These are phyloP conservation scores for Fomitopsis palustris DNA, from an alignment of 1,284 basidiomycete genomes.

Conservation along the genomic window DNA sequence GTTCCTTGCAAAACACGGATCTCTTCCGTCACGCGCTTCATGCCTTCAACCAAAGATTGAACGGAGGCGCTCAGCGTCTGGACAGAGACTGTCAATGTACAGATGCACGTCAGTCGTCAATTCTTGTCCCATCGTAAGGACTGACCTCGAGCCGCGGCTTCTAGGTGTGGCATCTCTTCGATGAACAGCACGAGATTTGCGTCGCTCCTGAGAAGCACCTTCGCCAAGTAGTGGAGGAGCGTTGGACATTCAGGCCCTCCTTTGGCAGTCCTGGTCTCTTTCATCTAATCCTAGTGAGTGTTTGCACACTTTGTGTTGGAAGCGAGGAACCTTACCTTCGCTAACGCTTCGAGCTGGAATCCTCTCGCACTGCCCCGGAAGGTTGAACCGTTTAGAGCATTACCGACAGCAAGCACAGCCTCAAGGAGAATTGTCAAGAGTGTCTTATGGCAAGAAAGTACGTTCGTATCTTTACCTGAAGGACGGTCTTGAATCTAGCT, in stretches of 20 bases:
- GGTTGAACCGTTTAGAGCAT: conserved; percentile 76
- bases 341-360: conserved; percentile 77
- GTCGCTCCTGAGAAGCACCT: conserved; percentile 69
- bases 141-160: conserved; percentile 78
- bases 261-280: conserved; percentile 78
- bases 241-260: conserved; percentile 74
- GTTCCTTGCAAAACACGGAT: conserved; percentile 40
- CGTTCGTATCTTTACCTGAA: conserved; percentile 50
- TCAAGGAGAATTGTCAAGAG: too few relatives aligned
- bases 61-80: conserved; percentile 60
- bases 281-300: conserved; percentile 48
- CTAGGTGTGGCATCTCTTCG: conserved; percentile 78
- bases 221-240: conserved; percentile 82
- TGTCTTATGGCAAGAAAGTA: too few relatives aligned
- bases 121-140: background rate
- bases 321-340: conserved; percentile 54
- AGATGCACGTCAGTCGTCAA: background rate
- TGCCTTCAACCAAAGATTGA: conserved; percentile 52
- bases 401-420: conserved; percentile 77
- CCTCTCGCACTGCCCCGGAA: conserved; percentile 84
- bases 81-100: conserved; percentile 55
- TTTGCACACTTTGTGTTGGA: background rate
- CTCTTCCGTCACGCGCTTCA: conserved; percentile 57
- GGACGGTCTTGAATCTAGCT: conserved; percentile 61
- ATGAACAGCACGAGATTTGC: conserved; percentile 69